Conservation (phyloP, 1,139 yeast genomes). For the Yamadazyma trypodendri region DNA sequence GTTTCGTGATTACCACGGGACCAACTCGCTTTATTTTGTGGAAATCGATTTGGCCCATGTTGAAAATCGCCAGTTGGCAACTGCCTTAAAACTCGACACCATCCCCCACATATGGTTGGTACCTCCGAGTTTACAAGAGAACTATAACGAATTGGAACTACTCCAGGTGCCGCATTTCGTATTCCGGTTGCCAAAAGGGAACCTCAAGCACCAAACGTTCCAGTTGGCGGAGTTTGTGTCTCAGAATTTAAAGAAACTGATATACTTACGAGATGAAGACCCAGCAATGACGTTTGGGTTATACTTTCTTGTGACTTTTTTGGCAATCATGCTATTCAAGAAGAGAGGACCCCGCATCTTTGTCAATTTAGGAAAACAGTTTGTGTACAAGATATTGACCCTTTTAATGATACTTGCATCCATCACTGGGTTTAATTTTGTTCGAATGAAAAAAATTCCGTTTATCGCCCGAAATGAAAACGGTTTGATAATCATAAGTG, state of each 20-base stretch:
- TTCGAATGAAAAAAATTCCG: conserved; percentile 59
- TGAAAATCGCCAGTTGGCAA: conserved; percentile 33
- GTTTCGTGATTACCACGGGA: conserved; percentile 37
- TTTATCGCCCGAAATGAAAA: conserved; percentile 54
- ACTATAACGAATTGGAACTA: conserved; percentile 24
- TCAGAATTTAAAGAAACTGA: conserved; percentile 38
- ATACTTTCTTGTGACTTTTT: conserved; percentile 48
- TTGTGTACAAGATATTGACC: conserved; percentile 37
- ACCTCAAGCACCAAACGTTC: conserved; percentile 30
- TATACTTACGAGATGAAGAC: conserved; percentile 42
- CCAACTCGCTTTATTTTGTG: conserved; percentile 43
- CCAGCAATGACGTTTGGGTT: conserved; percentile 41
- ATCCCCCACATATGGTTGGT: conserved; percentile 67
- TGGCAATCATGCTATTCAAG: conserved; percentile 47
- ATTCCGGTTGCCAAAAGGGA: conserved; percentile 31
- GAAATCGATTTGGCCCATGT: conserved; percentile 50
- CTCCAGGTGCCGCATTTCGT: conserved; percentile 30
- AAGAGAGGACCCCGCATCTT: conserved; percentile 43
- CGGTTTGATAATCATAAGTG: conserved; percentile 54
- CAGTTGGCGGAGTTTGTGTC: conserved; percentile 56
- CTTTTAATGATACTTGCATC: conserved; percentile 43
- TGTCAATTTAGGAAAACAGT: conserved; percentile 28
- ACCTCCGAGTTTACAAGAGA: conserved; percentile 44
- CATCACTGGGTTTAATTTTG: conserved; percentile 63
- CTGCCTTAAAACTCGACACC: conserved; percentile 39